These are phyloP conservation scores for Panus rudis DNA, from an alignment of 768 basidiomycete species.

Conservation along the genomic window DNA sequence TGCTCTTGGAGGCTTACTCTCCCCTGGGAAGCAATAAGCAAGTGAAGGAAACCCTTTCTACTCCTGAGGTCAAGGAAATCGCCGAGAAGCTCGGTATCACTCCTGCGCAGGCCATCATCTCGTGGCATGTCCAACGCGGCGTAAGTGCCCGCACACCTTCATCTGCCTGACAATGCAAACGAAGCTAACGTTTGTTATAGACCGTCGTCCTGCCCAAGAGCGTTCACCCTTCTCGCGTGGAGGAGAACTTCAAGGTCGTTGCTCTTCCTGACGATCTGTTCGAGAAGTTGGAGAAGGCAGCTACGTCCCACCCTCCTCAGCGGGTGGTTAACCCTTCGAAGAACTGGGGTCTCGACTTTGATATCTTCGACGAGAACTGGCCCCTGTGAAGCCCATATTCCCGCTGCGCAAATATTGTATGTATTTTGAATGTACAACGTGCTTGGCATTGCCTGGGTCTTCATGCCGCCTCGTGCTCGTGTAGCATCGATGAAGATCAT, in stretches of 20 bases:
- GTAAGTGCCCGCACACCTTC: constrained; percentile 30
- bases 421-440: too few relatives aligned
- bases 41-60: constrained; percentile 49
- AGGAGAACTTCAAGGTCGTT: constrained; percentile 62
- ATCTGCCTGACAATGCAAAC: background rate
- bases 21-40: constrained; percentile 59
- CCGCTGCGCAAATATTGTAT: too few relatives aligned
- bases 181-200: constrained; percentile 24
- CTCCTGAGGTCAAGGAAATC: constrained; percentile 54
- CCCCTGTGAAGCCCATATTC: constrained; percentile 8
- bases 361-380: constrained; percentile 50
- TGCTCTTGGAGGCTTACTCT: constrained; percentile 72
- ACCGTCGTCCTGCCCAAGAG: constrained; percentile 73
- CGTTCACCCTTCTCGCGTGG: constrained; percentile 58
- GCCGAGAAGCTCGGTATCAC: constrained; percentile 60
- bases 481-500: too few relatives aligned
- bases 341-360: constrained; percentile 51
- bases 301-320: constrained; percentile 46
- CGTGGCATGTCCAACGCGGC: constrained; percentile 73
- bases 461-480: too few relatives aligned
- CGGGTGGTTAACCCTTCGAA: constrained; percentile 54
- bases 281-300: constrained; percentile 41
- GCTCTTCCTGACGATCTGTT: constrained; percentile 33
- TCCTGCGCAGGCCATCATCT: constrained; percentile 68
- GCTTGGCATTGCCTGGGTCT: too few relatives aligned